phyloP scores from a whole-genome alignment of 2,329 filamentous ascomycete genomes.

The Blastomyces emzantsi region DNA sequence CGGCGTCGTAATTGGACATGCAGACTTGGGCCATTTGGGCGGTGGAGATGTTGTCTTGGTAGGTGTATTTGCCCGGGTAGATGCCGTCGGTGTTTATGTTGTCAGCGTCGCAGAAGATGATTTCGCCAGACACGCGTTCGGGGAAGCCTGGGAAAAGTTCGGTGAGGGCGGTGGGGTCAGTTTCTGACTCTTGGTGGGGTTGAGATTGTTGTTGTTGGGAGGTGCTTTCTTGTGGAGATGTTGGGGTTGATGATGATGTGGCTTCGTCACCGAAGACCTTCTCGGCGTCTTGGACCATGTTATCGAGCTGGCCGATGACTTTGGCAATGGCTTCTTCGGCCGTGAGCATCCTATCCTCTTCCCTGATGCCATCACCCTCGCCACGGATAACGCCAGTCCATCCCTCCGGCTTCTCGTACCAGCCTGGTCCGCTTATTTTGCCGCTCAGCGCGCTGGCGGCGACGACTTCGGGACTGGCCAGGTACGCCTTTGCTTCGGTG shows the following conservation, averaged over 20 bases:
- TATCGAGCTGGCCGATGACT: conserved; percentile 41
- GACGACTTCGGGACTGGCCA: conserved; percentile 83
- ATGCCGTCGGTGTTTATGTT: conserved; percentile 91
- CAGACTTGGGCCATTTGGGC: conserved; percentile 81
- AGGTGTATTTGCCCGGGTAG: conserved; percentile 86
- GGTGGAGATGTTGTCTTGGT: conserved; percentile 69
- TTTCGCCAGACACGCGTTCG: conserved; percentile 71
- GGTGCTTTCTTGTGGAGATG: not conserved
- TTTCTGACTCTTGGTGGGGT: not conserved
- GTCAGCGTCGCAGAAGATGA: conserved; percentile 75
- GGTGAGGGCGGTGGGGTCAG: conserved; percentile 35
- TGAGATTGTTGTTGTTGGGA: not conserved
- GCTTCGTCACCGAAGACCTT: not conserved
- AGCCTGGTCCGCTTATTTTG: conserved; percentile 56
- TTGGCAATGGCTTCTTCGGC: conserved; percentile 64
- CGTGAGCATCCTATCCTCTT: conserved; percentile 56
- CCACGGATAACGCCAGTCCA: conserved; percentile 55
- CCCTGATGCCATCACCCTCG: conserved; percentile 58
- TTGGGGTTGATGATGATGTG: not conserved
- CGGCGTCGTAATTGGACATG: conserved; percentile 86
- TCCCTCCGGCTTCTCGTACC: conserved; percentile 63
- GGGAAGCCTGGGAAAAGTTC: conserved; percentile 81
- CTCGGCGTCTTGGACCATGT: not conserved
- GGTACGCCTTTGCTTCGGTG: conserved; percentile 69
- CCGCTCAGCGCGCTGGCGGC: conserved; percentile 70